Percentiles rank a stretch among this genome's conserved stretches.
Evolutionary conservation across 2,329 filamentous ascomycete species (phyloP).

Genomic region (Sclerotinia spermophila): DNA sequence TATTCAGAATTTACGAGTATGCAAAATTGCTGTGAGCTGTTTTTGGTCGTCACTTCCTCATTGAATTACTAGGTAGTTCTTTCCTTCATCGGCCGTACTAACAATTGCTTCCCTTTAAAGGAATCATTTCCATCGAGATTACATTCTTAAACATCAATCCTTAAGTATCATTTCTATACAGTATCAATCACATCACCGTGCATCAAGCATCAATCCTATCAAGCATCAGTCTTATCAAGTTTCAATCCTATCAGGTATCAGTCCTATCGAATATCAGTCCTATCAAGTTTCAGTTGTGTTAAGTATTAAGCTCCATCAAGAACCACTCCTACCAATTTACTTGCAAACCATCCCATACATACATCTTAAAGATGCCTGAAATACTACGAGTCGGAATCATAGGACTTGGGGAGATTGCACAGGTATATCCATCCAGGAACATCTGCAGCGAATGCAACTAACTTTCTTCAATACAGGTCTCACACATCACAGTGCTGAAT

Average conservation of each 20-base stretch:
- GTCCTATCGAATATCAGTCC: not conserved
- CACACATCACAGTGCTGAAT: slow-evolving; percentile 47
- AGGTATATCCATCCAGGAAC: slow-evolving; percentile 30
- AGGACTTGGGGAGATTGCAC: slow-evolving; percentile 48
- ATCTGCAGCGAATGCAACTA: not conserved
- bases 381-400: slow-evolving; percentile 26
- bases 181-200: not conserved
- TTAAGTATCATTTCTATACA: not conserved
- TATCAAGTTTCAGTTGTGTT: not conserved
- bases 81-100: not conserved
- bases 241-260: not conserved
- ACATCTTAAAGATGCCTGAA: slow-evolving; percentile 5
- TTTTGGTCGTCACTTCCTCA: not conserved
- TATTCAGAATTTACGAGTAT: not conserved
- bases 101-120: not conserved
- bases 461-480: slow-evolving; percentile 34
- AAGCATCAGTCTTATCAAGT: not conserved
- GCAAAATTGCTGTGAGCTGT: not conserved
- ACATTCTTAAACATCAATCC: not conserved
- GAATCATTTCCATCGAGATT: no score
- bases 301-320: no score
- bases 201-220: not conserved
- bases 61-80: not conserved
- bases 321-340: not conserved
- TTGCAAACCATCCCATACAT: not conserved